Evolutionary conservation across 2,329 filamentous ascomycete species (phyloP).

Genomic region (Sordariomycetes sp.): DNA sequence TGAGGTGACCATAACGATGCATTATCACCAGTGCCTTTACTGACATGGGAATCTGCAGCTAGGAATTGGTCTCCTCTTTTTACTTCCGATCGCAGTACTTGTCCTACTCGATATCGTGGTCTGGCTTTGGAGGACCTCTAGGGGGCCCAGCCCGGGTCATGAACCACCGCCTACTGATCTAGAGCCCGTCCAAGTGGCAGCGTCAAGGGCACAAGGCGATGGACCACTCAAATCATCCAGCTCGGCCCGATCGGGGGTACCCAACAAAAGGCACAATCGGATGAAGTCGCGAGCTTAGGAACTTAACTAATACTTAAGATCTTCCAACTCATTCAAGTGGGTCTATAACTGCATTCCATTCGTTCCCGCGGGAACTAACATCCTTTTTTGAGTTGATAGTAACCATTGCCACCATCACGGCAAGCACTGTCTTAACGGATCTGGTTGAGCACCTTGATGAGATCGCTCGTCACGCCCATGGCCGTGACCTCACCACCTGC

Average conservation of each 20-base stretch:
- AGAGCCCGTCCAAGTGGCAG: slow-evolving; percentile 5
- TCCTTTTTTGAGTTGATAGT: neutral
- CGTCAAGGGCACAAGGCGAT: neutral
- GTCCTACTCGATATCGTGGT: slow-evolving; percentile 36
- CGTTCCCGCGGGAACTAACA: neutral
- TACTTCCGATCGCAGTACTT: slow-evolving; percentile 30
- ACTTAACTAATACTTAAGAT: neutral
- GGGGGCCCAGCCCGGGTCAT: neutral
- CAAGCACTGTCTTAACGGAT: slow-evolving; percentile 27
- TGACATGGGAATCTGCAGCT: neutral
- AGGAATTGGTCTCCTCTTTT: slow-evolving; percentile 24
- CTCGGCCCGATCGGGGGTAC: neutral
- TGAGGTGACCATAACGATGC: slow-evolving; percentile 13
- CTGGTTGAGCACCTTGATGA: slow-evolving; percentile 76
- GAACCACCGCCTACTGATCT: slow-evolving; percentile 6
- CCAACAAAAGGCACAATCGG: neutral
- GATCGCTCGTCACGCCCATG: slow-evolving; percentile 91
- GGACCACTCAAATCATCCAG: neutral
- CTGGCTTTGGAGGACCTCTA: slow-evolving; percentile 35
- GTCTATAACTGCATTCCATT: neutral
- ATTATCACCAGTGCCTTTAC: neutral
- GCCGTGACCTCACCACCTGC: slow-evolving; percentile 93
- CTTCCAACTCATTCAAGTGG: neutral
- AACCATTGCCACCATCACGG: neutral
- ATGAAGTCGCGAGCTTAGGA: neutral